Evolutionary conservation across 2,329 filamentous ascomycete genomes (phyloP).

Genomic region (Emmonsia crescens): DNA sequence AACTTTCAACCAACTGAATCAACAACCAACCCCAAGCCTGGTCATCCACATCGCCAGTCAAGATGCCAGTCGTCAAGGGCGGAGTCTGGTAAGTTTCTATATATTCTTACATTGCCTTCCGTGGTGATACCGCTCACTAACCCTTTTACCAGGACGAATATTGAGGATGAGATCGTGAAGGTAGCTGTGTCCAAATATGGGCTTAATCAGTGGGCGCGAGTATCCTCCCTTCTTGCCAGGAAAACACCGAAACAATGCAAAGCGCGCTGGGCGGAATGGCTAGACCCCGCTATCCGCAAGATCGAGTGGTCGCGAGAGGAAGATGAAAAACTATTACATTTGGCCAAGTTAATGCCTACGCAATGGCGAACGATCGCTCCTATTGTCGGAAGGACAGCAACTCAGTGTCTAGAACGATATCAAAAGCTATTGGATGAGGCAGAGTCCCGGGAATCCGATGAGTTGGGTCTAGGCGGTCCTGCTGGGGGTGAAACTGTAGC

Average conservation of each 20-base stretch:
- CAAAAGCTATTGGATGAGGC: slow-evolving; percentile 94
- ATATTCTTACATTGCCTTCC: not conserved
- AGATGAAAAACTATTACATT: slow-evolving; percentile 90
- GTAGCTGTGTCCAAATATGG: slow-evolving; percentile 91
- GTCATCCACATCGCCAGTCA: slow-evolving; percentile 15
- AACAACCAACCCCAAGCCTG: not conserved
- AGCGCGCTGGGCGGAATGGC: slow-evolving; percentile 95
- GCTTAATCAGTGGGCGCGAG: slow-evolving; percentile 95
- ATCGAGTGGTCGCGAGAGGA: slow-evolving; percentile 99
- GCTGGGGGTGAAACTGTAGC: slow-evolving; percentile 78
- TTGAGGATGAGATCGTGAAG: slow-evolving; percentile 93
- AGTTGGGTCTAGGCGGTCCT: slow-evolving; percentile 72
- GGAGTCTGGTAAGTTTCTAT: slow-evolving; percentile 44
- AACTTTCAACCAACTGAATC: not conserved
- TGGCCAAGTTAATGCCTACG: slow-evolving; percentile 97
- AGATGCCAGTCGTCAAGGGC: slow-evolving; percentile 56
- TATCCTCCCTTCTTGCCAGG: slow-evolving; percentile 89
- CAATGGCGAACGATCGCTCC: slow-evolving; percentile 98
- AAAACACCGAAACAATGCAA: slow-evolving; percentile 99
- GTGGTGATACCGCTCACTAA: slow-evolving; percentile 15
- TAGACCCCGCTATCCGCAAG: slow-evolving; percentile 95
- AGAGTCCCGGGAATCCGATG: slow-evolving; percentile 72
- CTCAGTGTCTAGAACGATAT: slow-evolving; percentile 93
- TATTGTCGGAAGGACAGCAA: slow-evolving; percentile 90
- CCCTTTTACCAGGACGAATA: slow-evolving; percentile 43